phyloP scores from a whole-genome alignment of 164 flowering plant genomes.

The Piper longum region DNA sequence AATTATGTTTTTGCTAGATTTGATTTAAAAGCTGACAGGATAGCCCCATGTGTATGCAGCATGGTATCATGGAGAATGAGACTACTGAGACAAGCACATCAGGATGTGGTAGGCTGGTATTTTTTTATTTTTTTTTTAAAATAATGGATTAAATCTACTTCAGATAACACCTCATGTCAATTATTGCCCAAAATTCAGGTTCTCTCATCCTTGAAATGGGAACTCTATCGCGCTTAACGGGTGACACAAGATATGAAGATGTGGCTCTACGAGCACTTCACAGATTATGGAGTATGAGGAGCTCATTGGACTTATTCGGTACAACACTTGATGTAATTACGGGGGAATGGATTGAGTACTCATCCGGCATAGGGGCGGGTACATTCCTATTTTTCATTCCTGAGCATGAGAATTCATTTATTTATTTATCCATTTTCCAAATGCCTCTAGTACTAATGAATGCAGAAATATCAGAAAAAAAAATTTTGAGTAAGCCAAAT shows the following conservation, averaged over 20 bases:
- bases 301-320: slow-evolving; percentile 82
- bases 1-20: background rate
- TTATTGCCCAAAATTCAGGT: slow-evolving; percentile 26
- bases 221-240: slow-evolving; percentile 75
- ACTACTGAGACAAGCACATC: slow-evolving; percentile 98
- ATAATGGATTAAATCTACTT: no score
- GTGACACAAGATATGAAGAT: slow-evolving; percentile 69
- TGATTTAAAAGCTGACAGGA: background rate
- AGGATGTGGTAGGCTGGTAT: slow-evolving; percentile 58
- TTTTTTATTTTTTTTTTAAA: no score
- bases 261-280: slow-evolving; percentile 93
- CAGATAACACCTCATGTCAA: background rate
- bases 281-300: slow-evolving; percentile 92
- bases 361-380: slow-evolving; percentile 99
- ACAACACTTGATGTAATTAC: slow-evolving; percentile 83
- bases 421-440: background rate
- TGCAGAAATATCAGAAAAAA: background rate
- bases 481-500: no score
- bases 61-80: slow-evolving; percentile 93
- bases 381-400: slow-evolving; percentile 1
- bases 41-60: slow-evolving; percentile 31
- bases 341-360: slow-evolving; percentile 89
- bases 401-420: background rate
- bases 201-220: slow-evolving; percentile 99
- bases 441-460: background rate